Conservation (phyloP, 345 rosid genomes). For the Noccaea bulbosa region DNA sequence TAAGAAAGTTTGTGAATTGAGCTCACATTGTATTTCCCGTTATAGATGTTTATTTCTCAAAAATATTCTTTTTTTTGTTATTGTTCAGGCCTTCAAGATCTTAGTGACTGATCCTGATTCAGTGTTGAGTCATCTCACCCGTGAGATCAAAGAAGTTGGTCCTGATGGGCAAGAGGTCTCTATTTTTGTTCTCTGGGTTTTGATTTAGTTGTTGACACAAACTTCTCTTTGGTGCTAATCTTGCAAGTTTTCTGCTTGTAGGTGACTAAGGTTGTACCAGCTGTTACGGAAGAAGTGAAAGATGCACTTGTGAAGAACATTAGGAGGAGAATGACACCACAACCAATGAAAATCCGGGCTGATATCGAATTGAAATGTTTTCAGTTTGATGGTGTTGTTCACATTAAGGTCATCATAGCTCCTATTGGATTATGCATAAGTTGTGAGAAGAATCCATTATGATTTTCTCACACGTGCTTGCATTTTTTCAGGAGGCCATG, state of each 20-base stretch:
- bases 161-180: conserved; percentile 90
- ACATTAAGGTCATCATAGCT: conserved; percentile 74
- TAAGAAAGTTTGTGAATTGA: conserved; percentile 38
- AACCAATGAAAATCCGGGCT: conserved; percentile 91
- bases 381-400: conserved; percentile 97
- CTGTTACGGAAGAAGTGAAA: conserved; percentile 86
- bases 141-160: conserved; percentile 84
- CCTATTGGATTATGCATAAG: background rate
- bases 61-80: background rate
- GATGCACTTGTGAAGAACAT: conserved; percentile 84
- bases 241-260: conserved; percentile 37
- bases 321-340: conserved; percentile 96
- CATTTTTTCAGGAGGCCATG: conserved; percentile 82
- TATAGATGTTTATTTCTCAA: background rate
- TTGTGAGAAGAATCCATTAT: background rate
- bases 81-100: conserved; percentile 86
- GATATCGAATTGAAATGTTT: conserved; percentile 98
- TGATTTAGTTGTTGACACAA: background rate
- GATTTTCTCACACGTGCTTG: conserved; percentile 20
- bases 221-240: conserved; percentile 17
- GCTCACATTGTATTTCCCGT: background rate
- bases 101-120: conserved; percentile 91
- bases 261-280: conserved; percentile 83
- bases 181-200: conserved; percentile 22
- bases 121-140: conserved; percentile 74